Evolutionary conservation across 768 basidiomycete species (phyloP), one percentile per base, ranked within the genome.

Genomic region (Lactarius quietus): DNA sequence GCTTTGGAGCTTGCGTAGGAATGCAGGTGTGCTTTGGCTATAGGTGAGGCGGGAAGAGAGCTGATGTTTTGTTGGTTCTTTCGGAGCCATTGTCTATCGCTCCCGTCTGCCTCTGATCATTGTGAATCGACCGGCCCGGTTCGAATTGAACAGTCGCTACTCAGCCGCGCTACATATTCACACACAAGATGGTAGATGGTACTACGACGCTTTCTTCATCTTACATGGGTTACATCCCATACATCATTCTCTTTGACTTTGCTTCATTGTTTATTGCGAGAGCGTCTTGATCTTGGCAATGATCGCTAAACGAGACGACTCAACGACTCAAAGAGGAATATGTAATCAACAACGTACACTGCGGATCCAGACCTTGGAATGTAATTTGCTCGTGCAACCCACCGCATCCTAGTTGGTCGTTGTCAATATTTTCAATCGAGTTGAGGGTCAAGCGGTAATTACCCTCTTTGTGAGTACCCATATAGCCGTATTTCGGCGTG

Each of bases 341-440:
- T 31, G 33, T n/a, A n/a, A 59, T 3, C n/a, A 20, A 51, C 33
- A 4, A 78, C 87, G 57, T 71, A 91, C 89, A 84, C 74, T 89
- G 83, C 31, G 91, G 82, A 72, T 89, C 92, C n/a, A 94, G 82
- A 48, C 85, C 84, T 76, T 94, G 92, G 78, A 84, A 80, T 38
- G 87, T 87, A 74, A 95, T 90, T 78, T 92, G 92, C 76, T 95
- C 92, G 78, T 85, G 84, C 62, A 95, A 78, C 59, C 93, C 92
- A 72, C 83, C 84, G 65, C 82, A 86, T 74, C 91, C 85, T 74
- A 62, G 17, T 35, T n/a, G 54, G 69, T 58, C 48, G 64, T 39
- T 14, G 10, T 23, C 28, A 20, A 12, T 57, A 45, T 23, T 31
- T n/a, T 38, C 7, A 18, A 14, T n/a, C 3, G 14, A 57, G 26